A percentile compares a stretch with the other conserved stretches of the same genome.
These are phyloP conservation scores for Nicotiana rustica DNA, from an alignment of 305 asterid genomes.

Conservation along the genomic window DNA sequence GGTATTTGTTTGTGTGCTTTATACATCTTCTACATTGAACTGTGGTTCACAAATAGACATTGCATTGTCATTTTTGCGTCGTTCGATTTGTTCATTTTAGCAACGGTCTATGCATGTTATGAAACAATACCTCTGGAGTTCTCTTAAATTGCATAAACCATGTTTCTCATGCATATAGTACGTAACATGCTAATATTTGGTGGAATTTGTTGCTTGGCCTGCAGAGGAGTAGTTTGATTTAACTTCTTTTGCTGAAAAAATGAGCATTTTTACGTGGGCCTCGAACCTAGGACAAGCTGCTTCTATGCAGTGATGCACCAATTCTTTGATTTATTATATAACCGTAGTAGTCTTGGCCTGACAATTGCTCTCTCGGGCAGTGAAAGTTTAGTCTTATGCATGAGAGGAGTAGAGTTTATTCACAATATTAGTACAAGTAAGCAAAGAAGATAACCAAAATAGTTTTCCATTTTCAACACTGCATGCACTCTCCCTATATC, in stretches of 20 bases:
- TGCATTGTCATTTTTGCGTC: neutral
- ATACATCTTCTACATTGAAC: neutral
- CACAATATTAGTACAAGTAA: neutral
- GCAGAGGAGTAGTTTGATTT: neutral
- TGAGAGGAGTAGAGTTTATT: neutral
- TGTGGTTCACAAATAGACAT: neutral
- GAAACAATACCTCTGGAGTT: neutral
- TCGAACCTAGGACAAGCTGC: neutral
- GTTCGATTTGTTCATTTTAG: neutral
- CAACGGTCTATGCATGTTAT: neutral
- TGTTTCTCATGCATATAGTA: neutral
- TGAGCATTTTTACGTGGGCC: neutral
- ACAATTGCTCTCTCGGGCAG: neutral
- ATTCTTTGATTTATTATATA: neutral
- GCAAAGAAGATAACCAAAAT: neutral
- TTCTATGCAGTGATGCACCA: neutral
- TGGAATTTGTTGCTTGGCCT: neutral
- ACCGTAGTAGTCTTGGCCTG: neutral
- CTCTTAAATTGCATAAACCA: neutral
- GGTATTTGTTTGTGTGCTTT: neutral
- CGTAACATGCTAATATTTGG: neutral
- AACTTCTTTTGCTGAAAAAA: neutral
- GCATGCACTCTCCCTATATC: neutral
- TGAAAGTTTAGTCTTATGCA: neutral
- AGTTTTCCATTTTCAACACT: neutral